These are phyloP conservation scores for Spathaspora passalidarum DNA, from an alignment of 805 yeast genomes.

Conservation along the genomic window DNA sequence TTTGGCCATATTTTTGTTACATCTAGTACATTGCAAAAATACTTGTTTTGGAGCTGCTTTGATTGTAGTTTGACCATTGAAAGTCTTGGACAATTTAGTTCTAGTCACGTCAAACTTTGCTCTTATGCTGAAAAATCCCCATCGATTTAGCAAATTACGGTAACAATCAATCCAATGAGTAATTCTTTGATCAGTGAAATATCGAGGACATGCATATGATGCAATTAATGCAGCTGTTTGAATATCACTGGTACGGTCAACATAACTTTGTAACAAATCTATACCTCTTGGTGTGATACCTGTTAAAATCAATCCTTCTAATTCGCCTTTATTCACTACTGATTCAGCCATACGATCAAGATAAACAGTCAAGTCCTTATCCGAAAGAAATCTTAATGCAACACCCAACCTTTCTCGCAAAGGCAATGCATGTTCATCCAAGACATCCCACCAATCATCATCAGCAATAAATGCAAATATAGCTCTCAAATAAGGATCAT, in stretches of 20 bases:
- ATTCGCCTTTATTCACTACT: constrained; percentile 75
- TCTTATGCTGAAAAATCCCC: constrained; percentile 74
- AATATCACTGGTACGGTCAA: constrained; percentile 83
- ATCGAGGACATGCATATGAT: constrained; percentile 79
- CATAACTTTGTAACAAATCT: constrained; percentile 78
- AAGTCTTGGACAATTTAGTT: constrained; percentile 56
- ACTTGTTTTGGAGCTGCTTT: constrained; percentile 68
- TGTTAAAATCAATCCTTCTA: constrained; percentile 86
- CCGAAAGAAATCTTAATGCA: constrained; percentile 81
- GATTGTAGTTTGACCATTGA: constrained; percentile 45
- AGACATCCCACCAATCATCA: constrained; percentile 93
- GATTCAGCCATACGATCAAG: constrained; percentile 65
- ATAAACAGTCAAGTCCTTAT: constrained; percentile 71
- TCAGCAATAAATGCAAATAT: constrained; percentile 93
- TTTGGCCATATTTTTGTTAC: constrained; percentile 68
- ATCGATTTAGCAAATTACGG: constrained; percentile 65
- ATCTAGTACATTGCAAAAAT: constrained; percentile 73
- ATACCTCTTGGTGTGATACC: constrained; percentile 89
- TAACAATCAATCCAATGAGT: constrained; percentile 78
- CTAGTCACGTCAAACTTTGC: constrained; percentile 85
- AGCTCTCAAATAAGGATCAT: constrained; percentile 85
- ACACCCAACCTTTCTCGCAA: constrained; percentile 86
- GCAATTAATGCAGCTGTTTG: constrained; percentile 87
- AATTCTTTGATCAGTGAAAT: constrained; percentile 69
- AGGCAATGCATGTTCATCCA: constrained; percentile 87